Evolutionary conservation across 352 stramenopile genomes (phyloP).

Genomic region (Globisporangium nodosum): DNA sequence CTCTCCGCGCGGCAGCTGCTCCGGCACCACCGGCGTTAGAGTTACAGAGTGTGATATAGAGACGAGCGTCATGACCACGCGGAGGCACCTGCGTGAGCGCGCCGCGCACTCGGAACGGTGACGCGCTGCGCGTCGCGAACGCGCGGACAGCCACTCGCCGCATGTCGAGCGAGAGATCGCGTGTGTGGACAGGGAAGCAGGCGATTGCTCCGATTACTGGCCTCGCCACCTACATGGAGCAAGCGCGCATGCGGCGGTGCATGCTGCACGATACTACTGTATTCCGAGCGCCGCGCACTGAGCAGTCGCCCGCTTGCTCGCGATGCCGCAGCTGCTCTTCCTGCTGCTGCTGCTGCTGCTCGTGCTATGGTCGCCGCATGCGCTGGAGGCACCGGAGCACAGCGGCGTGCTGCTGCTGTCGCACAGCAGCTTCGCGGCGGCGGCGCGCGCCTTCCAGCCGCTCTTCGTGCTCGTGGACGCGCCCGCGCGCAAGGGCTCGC

Average conservation of each 20-base stretch:
- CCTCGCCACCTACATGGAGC: no score
- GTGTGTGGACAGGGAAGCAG: no score
- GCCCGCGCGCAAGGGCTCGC: slow-evolving; percentile 18
- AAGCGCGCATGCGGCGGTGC: neutral
- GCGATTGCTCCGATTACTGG: no score
- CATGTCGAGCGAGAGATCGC: neutral
- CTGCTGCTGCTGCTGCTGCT: neutral
- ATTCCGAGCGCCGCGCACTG: no score
- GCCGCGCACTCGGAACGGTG: slow-evolving; percentile 7
- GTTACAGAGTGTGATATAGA: neutral
- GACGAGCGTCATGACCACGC: no score
- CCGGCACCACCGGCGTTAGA: neutral
- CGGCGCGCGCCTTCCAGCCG: slow-evolving; percentile 18
- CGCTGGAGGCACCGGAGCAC: slow-evolving; percentile 5
- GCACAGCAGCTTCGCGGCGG: slow-evolving; percentile 12
- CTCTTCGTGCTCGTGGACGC: slow-evolving; percentile 43
- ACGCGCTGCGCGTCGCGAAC: neutral
- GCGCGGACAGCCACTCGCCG: neutral
- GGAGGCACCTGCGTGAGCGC: slow-evolving; percentile 7
- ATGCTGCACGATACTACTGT: no score
- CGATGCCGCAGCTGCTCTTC: neutral
- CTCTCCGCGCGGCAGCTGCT: slow-evolving; percentile 36
- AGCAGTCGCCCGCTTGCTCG: no score
- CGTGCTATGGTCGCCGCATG: neutral
- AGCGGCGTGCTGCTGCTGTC: slow-evolving; percentile 29